Base-by-base conservation (phyloP, 805 yeast genomes). In the Jamesozyma piceae region DNA sequence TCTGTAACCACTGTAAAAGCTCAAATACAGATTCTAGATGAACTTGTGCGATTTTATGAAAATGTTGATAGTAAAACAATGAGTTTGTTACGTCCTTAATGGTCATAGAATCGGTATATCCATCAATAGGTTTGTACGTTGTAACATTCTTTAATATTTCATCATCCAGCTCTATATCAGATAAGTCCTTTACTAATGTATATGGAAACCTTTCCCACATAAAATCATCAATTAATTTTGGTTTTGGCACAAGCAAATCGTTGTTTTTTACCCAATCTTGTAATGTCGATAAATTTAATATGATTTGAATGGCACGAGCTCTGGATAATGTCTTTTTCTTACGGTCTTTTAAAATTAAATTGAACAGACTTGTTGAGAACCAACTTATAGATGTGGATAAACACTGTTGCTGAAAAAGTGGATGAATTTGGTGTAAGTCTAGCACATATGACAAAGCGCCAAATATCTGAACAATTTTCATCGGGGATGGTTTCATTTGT, bases 211-310 rank as follows among this genome's bases (percentile, higher is more conserved):
- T 49, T 43, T 59, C 62, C 59, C 69, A 58, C 54, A 64, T 52
- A 37, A 62, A 64, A 18, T 55, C 55, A 49, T 67, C 71, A 35
- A 66, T 55, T 34, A 64, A 56, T 8, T 62, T 57, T 24, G 68
- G 61, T 42, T 52, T 54, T 14, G 63, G 57, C 2, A 55, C 53
- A 15, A 50, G 43, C 6, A 58, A 43, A 43, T 60, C 60, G 39
- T 62, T 62, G 35, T 62, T 70, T 46, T 95, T 74, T 26, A 90
- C 74, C 99, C 99, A 92, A 56, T 92, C 96, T 62, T 92, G 97
- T 35, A 92, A 64, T 4, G 83, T 74, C 0, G 96, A 87, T 9
- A 92, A 55, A 53, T 92, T 92, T 42, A 92, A 72, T 43, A 97
- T 69, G 37, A 92, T 80, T 58, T 92, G 97, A 63, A 92, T 77